Evolutionary conservation across 768 basidiomycete species (phyloP).

Genomic region (Hemileccinum impolitum): DNA sequence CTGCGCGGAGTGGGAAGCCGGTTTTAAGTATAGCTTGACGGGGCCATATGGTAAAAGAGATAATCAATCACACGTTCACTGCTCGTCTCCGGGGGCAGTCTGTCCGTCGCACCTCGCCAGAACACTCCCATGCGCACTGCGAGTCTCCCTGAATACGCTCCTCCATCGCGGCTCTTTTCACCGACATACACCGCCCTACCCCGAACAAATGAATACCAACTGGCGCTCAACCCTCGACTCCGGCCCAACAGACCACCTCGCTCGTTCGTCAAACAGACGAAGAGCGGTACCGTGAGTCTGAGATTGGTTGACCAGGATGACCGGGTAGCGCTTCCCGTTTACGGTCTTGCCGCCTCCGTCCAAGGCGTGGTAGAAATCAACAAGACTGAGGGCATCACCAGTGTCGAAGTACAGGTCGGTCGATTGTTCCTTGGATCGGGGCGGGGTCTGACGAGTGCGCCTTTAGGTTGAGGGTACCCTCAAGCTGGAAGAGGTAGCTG

Average conservation of each 20-base stretch:
- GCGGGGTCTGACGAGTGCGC: neutral
- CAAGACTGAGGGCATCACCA: constrained; percentile 53
- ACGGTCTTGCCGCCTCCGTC: constrained; percentile 48
- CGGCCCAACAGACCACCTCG: constrained; percentile 39
- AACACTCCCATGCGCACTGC: constrained; percentile 48
- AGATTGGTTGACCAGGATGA: constrained; percentile 52
- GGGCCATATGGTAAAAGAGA: constrained; percentile 27
- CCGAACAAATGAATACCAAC: constrained; percentile 47
- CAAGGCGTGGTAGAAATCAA: constrained; percentile 54
- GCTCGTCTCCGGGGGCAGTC: neutral
- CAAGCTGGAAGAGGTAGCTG: constrained; percentile 58
- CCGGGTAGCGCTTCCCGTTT: constrained; percentile 50
- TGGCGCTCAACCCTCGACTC: constrained; percentile 43
- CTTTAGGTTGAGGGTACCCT: constrained; percentile 60
- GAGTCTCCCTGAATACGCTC: constrained; percentile 50
- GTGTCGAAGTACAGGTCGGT: constrained; percentile 62
- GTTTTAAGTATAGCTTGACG: constrained; percentile 31
- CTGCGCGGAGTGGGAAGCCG: constrained; percentile 32
- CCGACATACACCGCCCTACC: constrained; percentile 56
- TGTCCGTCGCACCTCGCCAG: constrained; percentile 14
- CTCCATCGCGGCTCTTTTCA: constrained; percentile 38
- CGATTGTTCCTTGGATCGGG: neutral
- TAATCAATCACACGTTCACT: constrained; percentile 22
- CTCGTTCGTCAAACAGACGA: constrained; percentile 58
- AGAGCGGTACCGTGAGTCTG: constrained; percentile 49